Evolutionary conservation across 2,329 filamentous ascomycete genomes (phyloP).

Genomic region (Epichloe bromicola): DNA sequence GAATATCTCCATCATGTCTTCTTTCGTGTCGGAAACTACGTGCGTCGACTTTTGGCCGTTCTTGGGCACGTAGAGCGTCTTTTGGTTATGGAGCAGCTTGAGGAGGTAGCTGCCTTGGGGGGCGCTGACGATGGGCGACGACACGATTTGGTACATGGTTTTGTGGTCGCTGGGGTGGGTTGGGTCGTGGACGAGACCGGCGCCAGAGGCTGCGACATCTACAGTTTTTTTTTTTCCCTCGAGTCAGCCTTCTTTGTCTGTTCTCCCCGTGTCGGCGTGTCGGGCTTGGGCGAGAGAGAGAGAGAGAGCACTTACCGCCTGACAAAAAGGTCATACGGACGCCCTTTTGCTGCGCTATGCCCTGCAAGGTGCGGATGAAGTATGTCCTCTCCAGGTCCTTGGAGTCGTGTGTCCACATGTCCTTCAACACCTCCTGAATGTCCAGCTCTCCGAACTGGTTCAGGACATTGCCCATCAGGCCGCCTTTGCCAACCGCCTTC

Average conservation of each 20-base stretch:
- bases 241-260: not conserved
- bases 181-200: slow-evolving; percentile 88
- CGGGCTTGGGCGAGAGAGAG: not conserved
- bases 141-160: slow-evolving; percentile 98
- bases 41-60: slow-evolving; percentile 72
- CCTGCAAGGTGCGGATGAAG: slow-evolving; percentile 86
- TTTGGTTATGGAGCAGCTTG: slow-evolving; percentile 91
- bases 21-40: slow-evolving; percentile 80
- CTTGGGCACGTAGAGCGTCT: slow-evolving; percentile 75
- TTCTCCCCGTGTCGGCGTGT: not conserved
- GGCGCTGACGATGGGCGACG: slow-evolving; percentile 81
- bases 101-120: slow-evolving; percentile 77
- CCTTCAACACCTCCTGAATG: slow-evolving; percentile 82
- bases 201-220: slow-evolving; percentile 83
- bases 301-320: slow-evolving; percentile 44
- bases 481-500: slow-evolving; percentile 88
- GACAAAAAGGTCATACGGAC: slow-evolving; percentile 98
- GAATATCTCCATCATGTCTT: slow-evolving; percentile 99
- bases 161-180: slow-evolving; percentile 87
- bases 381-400: slow-evolving; percentile 97
- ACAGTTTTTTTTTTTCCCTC: not conserved
- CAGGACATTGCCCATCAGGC: slow-evolving; percentile 88
- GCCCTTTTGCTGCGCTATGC: slow-evolving; percentile 88
- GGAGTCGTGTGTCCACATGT: slow-evolving; percentile 96
- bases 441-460: slow-evolving; percentile 96